A percentile compares a stretch with the other conserved stretches of the same genome.
Conservation (phyloP, 129 eudicot species). For the carrot (Daucus carota) region DH1_v3.0 NC_030382.2:41773001-41773500, state of each 20-base stretch:
- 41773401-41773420: conserved; percentile 49
- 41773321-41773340: conserved; percentile 25
- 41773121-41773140: conserved; percentile 25
- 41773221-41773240: conserved; percentile 35
- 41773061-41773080: conserved; percentile 46
- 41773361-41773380: conserved; percentile 48
- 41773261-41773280: conserved; percentile 24
- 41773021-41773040: conserved; percentile 56
- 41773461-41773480: conserved; percentile 33
- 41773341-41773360: conserved; percentile 36
- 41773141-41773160: conserved; percentile 31
- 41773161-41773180: conserved; percentile 20
- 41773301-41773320: conserved; percentile 20
- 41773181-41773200: conserved; percentile 18
- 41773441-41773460: conserved; percentile 66
- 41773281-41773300: conserved; percentile 29
- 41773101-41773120: conserved; percentile 31
- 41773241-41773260: conserved; percentile 14
- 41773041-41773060: conserved; percentile 42
- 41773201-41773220: conserved; percentile 23
- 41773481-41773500: conserved; percentile 16
- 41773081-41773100: conserved; percentile 41
- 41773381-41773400: conserved; percentile 46
- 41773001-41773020: conserved; percentile 40
- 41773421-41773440: conserved; percentile 51